Evolutionary conservation across 805 yeast genomes (phyloP), one percentile per base, ranked within the genome.

Genomic region (Tanozyma kutaoensis): DNA sequence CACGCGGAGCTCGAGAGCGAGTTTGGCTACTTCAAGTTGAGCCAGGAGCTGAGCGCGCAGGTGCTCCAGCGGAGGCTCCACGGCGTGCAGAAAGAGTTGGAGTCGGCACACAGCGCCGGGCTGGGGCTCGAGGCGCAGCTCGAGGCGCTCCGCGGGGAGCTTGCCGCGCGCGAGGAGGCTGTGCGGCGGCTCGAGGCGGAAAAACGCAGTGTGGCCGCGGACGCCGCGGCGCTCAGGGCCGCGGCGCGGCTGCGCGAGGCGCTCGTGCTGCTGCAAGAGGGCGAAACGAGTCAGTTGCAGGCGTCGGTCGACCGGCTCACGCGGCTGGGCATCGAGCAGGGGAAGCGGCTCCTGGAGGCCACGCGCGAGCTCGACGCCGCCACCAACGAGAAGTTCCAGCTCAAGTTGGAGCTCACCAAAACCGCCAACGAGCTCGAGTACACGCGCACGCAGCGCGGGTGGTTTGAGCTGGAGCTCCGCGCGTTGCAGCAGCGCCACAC

Each of bases 401-500:
- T 46, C 19, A 55, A 58, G 32, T 48, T 59, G 16, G 52, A 53
- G 13, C 39, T 49, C 9, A 46, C 58, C 14, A 58, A 58, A 27
- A 32, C 39, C 2, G 30, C 44, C n/a, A 58, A 55, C 37, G 60
- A 57, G 36, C 41, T 45, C 6, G 23, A 45, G 1, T 57, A 54
- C 35, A 32, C 46, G 14, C 46, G 45, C 21, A 47, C 46, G 16
- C 64, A 58, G 33, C 55, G 52, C 27, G 34, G 37, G 6, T 60
- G 66, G 66, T 58, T 42, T 33, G 65, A 59, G 29, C 33, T 37
- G 1, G 64, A 60, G 35, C 44, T 60, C 32, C 46, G 41, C 20
- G 24, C 40, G 6, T 43, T 50, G n/a, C 66, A 59, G 32, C 37
- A 36, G 6, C 42, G 55, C 27, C 55, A 45, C 26, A 55, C 62